A percentile compares a stretch with the other conserved stretches of the same genome.
These are phyloP conservation scores for Metschnikowia bowlesiae DNA, from an alignment of 805 yeast species.

Conservation along the genomic window DNA sequence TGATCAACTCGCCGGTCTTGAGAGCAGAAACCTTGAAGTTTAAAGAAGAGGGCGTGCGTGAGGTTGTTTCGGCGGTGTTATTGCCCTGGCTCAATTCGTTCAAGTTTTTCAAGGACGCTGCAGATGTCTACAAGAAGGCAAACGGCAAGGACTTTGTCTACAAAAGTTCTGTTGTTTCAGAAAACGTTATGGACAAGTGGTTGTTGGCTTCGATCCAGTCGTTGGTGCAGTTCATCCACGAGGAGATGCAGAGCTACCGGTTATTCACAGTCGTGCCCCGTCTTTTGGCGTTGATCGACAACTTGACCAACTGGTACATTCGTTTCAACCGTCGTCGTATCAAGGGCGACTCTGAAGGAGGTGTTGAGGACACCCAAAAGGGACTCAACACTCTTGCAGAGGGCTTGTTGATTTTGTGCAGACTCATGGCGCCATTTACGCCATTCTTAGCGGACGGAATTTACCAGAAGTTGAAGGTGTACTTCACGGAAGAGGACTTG, in stretches of 20 bases:
- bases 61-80: slow-evolving; percentile 90
- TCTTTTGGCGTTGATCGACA: slow-evolving; percentile 81
- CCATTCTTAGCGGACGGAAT: slow-evolving; percentile 92
- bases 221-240: slow-evolving; percentile 76
- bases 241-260: slow-evolving; percentile 86
- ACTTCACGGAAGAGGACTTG: slow-evolving; percentile 58
- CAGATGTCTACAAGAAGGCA: slow-evolving; percentile 75
- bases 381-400: slow-evolving; percentile 91
- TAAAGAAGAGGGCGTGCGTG: slow-evolving; percentile 98
- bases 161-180: slow-evolving; percentile 59
- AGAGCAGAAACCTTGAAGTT: slow-evolving; percentile 95
- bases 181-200: slow-evolving; percentile 97
- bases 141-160: slow-evolving; percentile 67
- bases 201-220: slow-evolving; percentile 94
- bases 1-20: slow-evolving; percentile 95
- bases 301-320: slow-evolving; percentile 97
- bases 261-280: slow-evolving; percentile 95
- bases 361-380: slow-evolving; percentile 73
- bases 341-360: slow-evolving; percentile 78
- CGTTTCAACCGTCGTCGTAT: slow-evolving; percentile 97
- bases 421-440: slow-evolving; percentile 99
- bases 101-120: slow-evolving; percentile 94
- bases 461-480: slow-evolving; percentile 67
- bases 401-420: slow-evolving; percentile 78
- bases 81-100: slow-evolving; percentile 99